A percentile compares a stretch with the other conserved stretches of the same genome.
Conservation (phyloP, 2,329 filamentous ascomycete genomes). For the Verticillium nonalfalfae region DNA sequence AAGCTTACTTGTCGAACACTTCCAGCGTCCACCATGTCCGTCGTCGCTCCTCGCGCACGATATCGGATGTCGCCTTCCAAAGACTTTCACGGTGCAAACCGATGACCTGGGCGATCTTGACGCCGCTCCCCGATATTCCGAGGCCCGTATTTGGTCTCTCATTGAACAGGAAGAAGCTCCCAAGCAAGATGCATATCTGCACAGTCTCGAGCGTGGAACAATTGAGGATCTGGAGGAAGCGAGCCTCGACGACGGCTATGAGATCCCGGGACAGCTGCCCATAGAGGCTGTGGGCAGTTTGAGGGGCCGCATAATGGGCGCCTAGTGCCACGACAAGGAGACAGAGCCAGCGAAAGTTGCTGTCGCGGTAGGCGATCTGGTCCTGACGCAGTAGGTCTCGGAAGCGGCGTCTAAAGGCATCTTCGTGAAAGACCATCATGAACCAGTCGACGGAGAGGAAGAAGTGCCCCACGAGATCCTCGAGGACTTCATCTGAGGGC, state of each 20-base stretch:
- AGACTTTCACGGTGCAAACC: slow-evolving; percentile 3
- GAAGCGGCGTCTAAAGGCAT: slow-evolving; percentile 1
- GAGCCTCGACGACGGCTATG: not conserved
- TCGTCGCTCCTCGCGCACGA: slow-evolving; percentile 1
- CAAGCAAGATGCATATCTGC: slow-evolving; percentile 4
- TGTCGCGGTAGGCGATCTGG: slow-evolving; percentile 3
- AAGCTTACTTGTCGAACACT: slow-evolving; percentile 6
- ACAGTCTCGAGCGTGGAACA: slow-evolving; percentile 5
- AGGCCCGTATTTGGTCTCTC: slow-evolving; percentile 4
- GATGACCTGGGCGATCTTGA: slow-evolving; percentile 8
- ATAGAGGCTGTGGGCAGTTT: not conserved
- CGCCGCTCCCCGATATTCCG: slow-evolving; percentile 4
- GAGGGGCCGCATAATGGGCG: not conserved
- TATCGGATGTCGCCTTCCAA: slow-evolving; percentile 1
- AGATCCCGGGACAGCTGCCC: slow-evolving; percentile 1
- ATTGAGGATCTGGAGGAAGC: slow-evolving; percentile 2
- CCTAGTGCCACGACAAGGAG: slow-evolving; percentile 4
- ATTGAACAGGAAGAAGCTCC: slow-evolving; percentile 5
- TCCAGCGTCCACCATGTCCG: slow-evolving; percentile 7
- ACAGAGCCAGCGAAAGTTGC: slow-evolving; percentile 4
- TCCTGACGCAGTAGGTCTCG: not conserved
- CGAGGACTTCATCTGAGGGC: slow-evolving; percentile 1
- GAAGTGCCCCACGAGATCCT: slow-evolving; percentile 2
- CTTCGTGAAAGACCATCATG: slow-evolving; percentile 8
- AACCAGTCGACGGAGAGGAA: slow-evolving; percentile 8